Evolutionary conservation across 805 yeast genomes (phyloP), one percentile per base, ranked within the genome.

Genomic region (Maudiozyma serrabonitensis): DNA sequence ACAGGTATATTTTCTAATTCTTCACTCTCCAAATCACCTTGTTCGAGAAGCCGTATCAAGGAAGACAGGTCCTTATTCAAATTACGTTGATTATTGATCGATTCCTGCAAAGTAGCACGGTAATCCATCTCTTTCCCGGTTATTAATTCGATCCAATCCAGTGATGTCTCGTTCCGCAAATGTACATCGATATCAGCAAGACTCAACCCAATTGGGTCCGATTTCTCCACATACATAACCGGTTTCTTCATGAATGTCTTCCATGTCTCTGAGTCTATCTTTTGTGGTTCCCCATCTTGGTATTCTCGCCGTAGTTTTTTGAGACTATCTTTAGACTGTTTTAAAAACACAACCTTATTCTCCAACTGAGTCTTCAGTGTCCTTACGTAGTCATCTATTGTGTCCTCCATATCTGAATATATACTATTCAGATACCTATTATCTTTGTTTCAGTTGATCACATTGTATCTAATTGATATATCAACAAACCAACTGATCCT

Each of bases 131-230:
- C 50, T 41, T 37, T 55, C 13, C 32, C 49, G 6, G n/a, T 4
- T 43, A 31, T 39, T 35, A 23, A 11, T n/a, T 40, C 21, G 7
- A 52, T 38, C 56, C 55, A 56, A 16, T 56, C 52, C 16, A 47
- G 43, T 2, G 61, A 52, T 7, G 58, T 50, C 16, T 52, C 46
- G 21, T 50, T 53, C 18, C 65, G 57, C 23, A 48, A 41, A 7
- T 48, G 34, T 16, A 56, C 42, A 31, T 57, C 54, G 15, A 52
- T 48, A 21, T 57, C 54, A 0, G 54, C 59, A 40, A 63, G 45
- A 44, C 59, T 55, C 11, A 60, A 43, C 0, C 69, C 68, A 41
- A 64, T 56, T 1, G 68, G 68, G 41, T 65, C 69, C 0, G 68
- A 58, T 48, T 64, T 56, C 39, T 61, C 67, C 6, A 66, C 60